phyloP scores from a whole-genome alignment of 2,329 filamentous ascomycete genomes.

The Blastomyces percursus region DNA sequence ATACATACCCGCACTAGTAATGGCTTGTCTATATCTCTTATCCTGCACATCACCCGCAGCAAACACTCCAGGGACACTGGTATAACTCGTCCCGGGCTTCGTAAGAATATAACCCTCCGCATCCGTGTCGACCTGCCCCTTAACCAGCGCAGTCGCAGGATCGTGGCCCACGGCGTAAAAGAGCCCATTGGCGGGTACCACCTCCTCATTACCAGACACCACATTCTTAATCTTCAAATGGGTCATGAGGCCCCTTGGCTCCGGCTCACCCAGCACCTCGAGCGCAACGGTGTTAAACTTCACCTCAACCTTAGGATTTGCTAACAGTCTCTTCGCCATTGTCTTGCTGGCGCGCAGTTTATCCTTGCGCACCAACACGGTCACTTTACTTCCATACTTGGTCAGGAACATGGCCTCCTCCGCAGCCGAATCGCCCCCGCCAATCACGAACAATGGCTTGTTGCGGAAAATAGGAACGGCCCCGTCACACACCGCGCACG shows the following conservation, averaged over 20 bases:
- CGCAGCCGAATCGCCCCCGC: slow-evolving; percentile 90
- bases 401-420: slow-evolving; percentile 97
- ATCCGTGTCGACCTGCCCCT: slow-evolving; percentile 80
- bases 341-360: slow-evolving; percentile 78
- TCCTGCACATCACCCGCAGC: slow-evolving; percentile 97
- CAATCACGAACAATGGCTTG: slow-evolving; percentile 90
- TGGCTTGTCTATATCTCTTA: slow-evolving; percentile 94
- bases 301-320: slow-evolving; percentile 82
- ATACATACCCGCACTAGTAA: slow-evolving; percentile 82
- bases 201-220: slow-evolving; percentile 63
- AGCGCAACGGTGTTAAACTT: slow-evolving; percentile 70
- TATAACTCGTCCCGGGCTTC: slow-evolving; percentile 75
- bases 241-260: slow-evolving; percentile 68
- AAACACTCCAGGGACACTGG: slow-evolving; percentile 83
- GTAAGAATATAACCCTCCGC: slow-evolving; percentile 85
- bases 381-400: slow-evolving; percentile 93
- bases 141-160: slow-evolving; percentile 80
- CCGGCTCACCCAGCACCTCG: slow-evolving; percentile 75
- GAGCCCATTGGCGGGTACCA: slow-evolving; percentile 78
- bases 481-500: slow-evolving; percentile 94
- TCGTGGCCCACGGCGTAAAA: slow-evolving; percentile 98
- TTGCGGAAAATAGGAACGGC: slow-evolving; percentile 95
- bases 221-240: slow-evolving; percentile 75
- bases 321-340: slow-evolving; percentile 76
- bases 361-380: slow-evolving; percentile 81